A percentile compares a stretch with the other conserved stretches of the same genome.
These are phyloP conservation scores for Calonectria leucothoes DNA, from an alignment of 2,329 filamentous ascomycete species.

Conservation along the genomic window DNA sequence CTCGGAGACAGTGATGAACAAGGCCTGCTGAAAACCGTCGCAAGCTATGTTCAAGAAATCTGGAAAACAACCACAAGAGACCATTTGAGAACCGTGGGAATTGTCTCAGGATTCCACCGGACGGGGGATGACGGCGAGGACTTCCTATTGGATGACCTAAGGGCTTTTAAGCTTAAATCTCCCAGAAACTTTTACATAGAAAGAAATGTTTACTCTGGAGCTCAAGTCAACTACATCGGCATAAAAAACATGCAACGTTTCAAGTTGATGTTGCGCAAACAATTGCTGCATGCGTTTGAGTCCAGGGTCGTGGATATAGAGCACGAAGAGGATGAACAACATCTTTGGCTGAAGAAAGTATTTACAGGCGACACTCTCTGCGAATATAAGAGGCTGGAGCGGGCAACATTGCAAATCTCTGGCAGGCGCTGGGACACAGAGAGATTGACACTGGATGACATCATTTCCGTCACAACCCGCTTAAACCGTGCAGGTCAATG, in stretches of 20 bases:
- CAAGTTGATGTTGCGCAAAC: neutral
- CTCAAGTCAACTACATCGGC: too few species aligned
- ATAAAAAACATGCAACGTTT: neutral
- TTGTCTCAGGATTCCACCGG: neutral
- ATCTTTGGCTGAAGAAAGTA: neutral
- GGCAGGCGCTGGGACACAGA: neutral
- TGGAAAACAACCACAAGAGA: neutral
- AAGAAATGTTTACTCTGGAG: neutral
- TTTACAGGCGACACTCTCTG: neutral
- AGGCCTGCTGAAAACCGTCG: neutral
- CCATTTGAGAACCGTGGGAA: neutral
- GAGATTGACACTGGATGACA: neutral
- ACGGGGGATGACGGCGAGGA: fast-evolving
- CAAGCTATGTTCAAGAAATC: neutral
- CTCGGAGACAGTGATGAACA: fast-evolving
- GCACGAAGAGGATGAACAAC: neutral
- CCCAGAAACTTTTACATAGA: neutral
- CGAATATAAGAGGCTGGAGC: fast-evolving
- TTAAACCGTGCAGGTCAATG: neutral
- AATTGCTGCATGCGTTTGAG: neutral
- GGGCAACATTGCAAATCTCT: neutral
- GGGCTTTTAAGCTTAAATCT: neutral
- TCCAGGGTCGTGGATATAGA: neutral
- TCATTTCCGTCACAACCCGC: neutral
- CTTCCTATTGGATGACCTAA: neutral